Conservation (phyloP, 2,329 filamentous ascomycete species). For the Calonectria leucothoes region DNA sequence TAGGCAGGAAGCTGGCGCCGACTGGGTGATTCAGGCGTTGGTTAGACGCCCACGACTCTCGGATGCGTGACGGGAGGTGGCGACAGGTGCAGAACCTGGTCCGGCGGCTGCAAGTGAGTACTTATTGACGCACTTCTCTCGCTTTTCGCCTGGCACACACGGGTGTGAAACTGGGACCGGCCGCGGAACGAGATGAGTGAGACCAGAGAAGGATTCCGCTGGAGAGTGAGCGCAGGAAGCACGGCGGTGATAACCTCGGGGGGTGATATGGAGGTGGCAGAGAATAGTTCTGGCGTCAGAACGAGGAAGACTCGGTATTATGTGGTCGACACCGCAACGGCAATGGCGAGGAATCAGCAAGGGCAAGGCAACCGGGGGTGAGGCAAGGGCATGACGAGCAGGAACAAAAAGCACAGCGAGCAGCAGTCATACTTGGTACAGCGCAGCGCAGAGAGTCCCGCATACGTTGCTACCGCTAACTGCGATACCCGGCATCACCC, state of each 20-base stretch:
- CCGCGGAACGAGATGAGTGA: background rate
- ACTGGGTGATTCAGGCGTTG: slow-evolving; percentile 36
- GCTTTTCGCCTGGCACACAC: background rate
- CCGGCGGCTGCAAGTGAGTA: slow-evolving; percentile 29
- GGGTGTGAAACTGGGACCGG: background rate
- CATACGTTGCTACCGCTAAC: slow-evolving; percentile 6
- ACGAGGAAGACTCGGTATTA: slow-evolving; percentile 18
- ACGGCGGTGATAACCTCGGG: background rate
- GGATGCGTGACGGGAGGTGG: slow-evolving; percentile 18
- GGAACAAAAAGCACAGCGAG: slow-evolving; percentile 3
- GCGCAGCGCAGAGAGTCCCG: background rate
- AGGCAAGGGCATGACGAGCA: slow-evolving; percentile 20
- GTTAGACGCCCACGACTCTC: slow-evolving; percentile 42
- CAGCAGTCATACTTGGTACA: slow-evolving; percentile 1
- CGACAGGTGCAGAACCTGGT: slow-evolving; percentile 23
- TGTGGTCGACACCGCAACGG: slow-evolving; percentile 19
- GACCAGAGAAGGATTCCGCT: background rate
- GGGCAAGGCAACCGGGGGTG: slow-evolving; percentile 3
- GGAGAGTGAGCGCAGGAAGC: background rate
- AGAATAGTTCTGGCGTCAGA: background rate
- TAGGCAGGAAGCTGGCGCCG: slow-evolving; percentile 42
- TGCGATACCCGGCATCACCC: slow-evolving; percentile 23
- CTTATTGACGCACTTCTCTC: slow-evolving; percentile 11
- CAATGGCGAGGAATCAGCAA: background rate
- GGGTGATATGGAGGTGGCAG: background rate